Base-by-base conservation (phyloP, 2,329 filamentous ascomycete genomes). In the Pestalotiopsis sp. region DNA sequence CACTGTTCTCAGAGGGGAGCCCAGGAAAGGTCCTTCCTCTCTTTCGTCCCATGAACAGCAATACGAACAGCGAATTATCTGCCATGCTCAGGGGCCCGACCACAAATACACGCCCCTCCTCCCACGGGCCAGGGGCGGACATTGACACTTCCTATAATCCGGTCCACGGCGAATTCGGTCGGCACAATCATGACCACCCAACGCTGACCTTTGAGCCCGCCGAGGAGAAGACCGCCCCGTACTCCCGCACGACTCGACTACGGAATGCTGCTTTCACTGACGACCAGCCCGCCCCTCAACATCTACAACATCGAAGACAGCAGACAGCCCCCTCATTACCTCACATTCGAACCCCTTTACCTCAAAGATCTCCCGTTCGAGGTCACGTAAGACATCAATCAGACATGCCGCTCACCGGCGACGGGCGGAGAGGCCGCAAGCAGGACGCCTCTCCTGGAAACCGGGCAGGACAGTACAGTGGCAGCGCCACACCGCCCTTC, bases 351-450 rank as follows among this genome's bases (percentile, higher is more conserved):
- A 67, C 65, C 61, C 63, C 38, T 71, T 72, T 57, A 57, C 27
- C 55, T 38, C 14, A 62, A 62, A 31, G 49, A 58, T 59, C 68
- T 23, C 66, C 68, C 23, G 49, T 45, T 14, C 60, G 66, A 23
- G 49, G 63, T 38, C 69, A 69, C 45, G 57, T 27, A 9, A 72
- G 72, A 62, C 73, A 67, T 36, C 68, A 68, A 14, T 75, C 74
- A 74, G 80, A 78, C 59, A 84, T 84, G 82, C 76, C 81, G 23
- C 74, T 81, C 62, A 84, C 82, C 64, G 82, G 82, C 66, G 82
- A 84, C 69, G 76, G 76, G 64, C 80, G 77, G 66, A 72, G 70
- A 27, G 69, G 71, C 27, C 77, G 73, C 68, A 72, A 74, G 23
- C 68, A 64, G 60, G 75, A 77, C 11, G 73, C 73, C 58, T 76